These are phyloP conservation scores for Larix sibirica DNA, from an alignment of 83 land plant genomes.

Conservation along the genomic window DNA sequence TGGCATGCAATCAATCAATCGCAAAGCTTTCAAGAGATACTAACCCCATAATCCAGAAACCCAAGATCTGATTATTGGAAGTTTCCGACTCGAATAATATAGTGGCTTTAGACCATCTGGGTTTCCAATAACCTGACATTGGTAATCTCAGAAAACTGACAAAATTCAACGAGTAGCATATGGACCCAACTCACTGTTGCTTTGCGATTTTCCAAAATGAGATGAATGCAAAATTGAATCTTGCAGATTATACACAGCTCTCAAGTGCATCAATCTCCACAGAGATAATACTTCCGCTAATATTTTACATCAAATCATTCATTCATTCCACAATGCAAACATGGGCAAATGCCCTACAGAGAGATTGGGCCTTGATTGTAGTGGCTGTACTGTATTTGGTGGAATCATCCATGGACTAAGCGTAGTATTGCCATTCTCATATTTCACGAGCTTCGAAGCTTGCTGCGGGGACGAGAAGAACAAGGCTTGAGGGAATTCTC, in stretches of 20 bases:
- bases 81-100: background rate
- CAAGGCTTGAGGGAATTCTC: slow-evolving; percentile 14
- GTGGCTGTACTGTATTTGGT: background rate
- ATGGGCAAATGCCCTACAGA: slow-evolving; percentile 15
- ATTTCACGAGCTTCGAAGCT: background rate
- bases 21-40: background rate
- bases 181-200: background rate
- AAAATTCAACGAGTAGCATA: background rate
- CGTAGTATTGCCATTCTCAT: background rate
- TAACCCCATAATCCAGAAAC: background rate
- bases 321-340: slow-evolving; percentile 16
- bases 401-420: slow-evolving; percentile 14
- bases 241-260: background rate
- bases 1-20: background rate
- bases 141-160: background rate
- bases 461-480: background rate
- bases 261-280: no score
- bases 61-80: background rate
- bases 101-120: background rate
- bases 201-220: background rate
- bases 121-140: background rate
- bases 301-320: background rate
- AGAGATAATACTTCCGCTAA: no score
- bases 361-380: slow-evolving; percentile 13
- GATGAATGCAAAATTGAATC: background rate